These are phyloP conservation scores for Salix arbutifolia DNA, from an alignment of 345 rosid genomes.

Conservation along the genomic window DNA sequence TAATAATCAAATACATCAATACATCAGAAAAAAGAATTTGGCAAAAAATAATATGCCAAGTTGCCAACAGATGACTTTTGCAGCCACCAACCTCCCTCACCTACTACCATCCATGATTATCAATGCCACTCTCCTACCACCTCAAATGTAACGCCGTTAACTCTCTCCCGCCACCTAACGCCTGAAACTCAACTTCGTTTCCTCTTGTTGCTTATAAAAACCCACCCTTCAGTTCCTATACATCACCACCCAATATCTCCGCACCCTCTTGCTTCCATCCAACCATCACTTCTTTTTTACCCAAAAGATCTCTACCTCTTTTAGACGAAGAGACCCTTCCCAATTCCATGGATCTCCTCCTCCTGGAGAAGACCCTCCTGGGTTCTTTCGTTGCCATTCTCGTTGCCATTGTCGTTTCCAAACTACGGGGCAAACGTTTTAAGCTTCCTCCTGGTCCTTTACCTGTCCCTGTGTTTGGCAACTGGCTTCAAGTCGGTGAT, in stretches of 20 bases:
- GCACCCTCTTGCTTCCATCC: neutral
- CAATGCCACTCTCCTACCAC: neutral
- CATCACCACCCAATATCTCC: neutral
- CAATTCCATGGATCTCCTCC: conserved; percentile 66
- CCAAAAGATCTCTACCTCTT: neutral
- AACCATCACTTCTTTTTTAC: neutral
- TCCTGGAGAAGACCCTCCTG: conserved; percentile 72
- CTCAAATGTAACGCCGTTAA: neutral
- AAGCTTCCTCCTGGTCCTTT: conserved; percentile 91
- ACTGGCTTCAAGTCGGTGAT: conserved; percentile 99
- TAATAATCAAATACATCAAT: no score
- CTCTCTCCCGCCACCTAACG: conserved; percentile 7
- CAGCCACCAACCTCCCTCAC: neutral
- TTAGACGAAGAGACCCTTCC: neutral
- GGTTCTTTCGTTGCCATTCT: conserved; percentile 64
- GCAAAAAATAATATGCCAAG: no score
- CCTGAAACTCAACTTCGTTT: neutral
- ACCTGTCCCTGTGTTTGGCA: conserved; percentile 85
- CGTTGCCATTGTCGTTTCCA: conserved; percentile 63
- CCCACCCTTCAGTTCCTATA: neutral
- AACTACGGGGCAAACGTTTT: conserved; percentile 75
- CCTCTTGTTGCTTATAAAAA: neutral
- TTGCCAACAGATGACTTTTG: neutral
- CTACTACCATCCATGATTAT: neutral
- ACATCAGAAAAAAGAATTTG: no score